Evolutionary conservation across 2,329 filamentous ascomycete genomes (phyloP).

Genomic region (Mollisiaceae sp.): DNA sequence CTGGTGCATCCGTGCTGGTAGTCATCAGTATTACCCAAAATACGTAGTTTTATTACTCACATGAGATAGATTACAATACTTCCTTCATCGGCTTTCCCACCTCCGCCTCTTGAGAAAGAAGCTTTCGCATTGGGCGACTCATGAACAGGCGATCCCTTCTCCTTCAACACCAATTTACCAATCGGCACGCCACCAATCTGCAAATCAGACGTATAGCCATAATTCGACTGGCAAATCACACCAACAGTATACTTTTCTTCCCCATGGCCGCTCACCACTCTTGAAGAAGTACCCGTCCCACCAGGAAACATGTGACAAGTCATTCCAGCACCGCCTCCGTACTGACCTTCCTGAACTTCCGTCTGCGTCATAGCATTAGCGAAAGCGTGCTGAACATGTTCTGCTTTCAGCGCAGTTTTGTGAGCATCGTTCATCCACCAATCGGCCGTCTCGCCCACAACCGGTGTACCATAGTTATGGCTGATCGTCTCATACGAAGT

Average conservation of each 20-base stretch:
- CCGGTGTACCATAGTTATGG: conserved; percentile 49
- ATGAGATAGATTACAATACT: conserved; percentile 65
- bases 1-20: conserved; percentile 58
- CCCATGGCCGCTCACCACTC: conserved; percentile 56
- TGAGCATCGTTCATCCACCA: conserved; percentile 63
- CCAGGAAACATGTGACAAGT: conserved; percentile 70
- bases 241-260: conserved; percentile 60
- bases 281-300: conserved; percentile 66
- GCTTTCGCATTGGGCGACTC: conserved; percentile 32
- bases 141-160: conserved; percentile 45
- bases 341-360: conserved; percentile 63
- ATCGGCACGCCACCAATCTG: conserved; percentile 65
- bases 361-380: conserved; percentile 53
- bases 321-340: conserved; percentile 72
- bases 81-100: conserved; percentile 60
- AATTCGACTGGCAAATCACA: conserved; percentile 69
- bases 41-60: conserved; percentile 14
- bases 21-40: conserved; percentile 3
- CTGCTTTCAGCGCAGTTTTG: conserved; percentile 58
- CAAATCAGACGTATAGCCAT: conserved; percentile 61
- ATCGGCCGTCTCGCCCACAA: conserved; percentile 68
- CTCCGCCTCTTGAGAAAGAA: conserved; percentile 39
- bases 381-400: conserved; percentile 60
- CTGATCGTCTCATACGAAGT: conserved; percentile 29
- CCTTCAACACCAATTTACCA: conserved; percentile 59